phyloP scores from a whole-genome alignment of 2,329 filamentous ascomycete genomes.

The Paecilomyces variotii region DNA sequence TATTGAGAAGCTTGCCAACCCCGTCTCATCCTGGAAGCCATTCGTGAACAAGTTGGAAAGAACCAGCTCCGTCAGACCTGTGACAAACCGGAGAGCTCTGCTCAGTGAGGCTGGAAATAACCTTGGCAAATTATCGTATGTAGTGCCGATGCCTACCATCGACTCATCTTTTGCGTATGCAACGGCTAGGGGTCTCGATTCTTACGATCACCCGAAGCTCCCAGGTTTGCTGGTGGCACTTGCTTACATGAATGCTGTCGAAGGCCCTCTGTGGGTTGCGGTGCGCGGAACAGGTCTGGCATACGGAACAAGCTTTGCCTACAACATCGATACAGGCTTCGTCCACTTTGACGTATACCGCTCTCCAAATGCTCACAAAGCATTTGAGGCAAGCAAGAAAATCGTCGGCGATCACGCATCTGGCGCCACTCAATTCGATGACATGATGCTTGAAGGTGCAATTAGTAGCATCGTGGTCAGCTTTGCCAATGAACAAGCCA shows the following conservation, averaged over 20 bases:
- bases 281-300: conserved; percentile 89
- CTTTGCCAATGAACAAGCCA: conserved; percentile 82
- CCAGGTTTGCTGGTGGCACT: conserved; percentile 82
- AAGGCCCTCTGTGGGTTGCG: conserved; percentile 89
- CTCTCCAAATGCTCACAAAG: conserved; percentile 80
- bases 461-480: conserved; percentile 81
- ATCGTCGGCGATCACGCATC: conserved; percentile 68
- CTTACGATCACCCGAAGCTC: conserved; percentile 66
- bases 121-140: conserved; percentile 66
- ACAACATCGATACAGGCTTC: conserved; percentile 69
- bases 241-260: conserved; percentile 84
- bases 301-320: conserved; percentile 75
- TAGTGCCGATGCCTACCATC: conserved; percentile 84
- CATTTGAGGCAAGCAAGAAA: conserved; percentile 67
- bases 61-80: conserved; percentile 54
- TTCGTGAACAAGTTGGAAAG: conserved; percentile 49
- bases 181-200: conserved; percentile 64
- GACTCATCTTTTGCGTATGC: conserved; percentile 85
- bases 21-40: conserved; percentile 70
- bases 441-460: conserved; percentile 76
- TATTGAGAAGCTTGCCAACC: conserved; percentile 62
- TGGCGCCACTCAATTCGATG: conserved; percentile 65
- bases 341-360: conserved; percentile 83
- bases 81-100: conserved; percentile 61
- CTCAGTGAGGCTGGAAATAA: conserved; percentile 66